phyloP scores from a whole-genome alignment of 1,284 basidiomycete genomes.

The Papiliotrema flavescens region DNA sequence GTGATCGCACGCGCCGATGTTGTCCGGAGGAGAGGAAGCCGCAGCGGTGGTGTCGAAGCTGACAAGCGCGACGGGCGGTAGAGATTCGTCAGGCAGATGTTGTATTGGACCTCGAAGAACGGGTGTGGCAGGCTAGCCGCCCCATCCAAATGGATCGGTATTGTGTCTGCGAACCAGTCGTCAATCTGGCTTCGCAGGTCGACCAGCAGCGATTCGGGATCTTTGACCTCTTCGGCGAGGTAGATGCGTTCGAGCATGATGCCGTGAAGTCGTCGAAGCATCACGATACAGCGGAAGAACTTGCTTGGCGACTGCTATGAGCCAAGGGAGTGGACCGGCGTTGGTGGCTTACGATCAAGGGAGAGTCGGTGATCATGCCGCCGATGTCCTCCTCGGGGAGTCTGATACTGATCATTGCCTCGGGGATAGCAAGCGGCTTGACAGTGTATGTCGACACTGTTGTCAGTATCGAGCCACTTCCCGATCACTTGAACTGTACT shows the following conservation, averaged over 20 bases:
- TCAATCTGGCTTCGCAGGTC: slow-evolving; percentile 6
- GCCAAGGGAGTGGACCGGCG: not conserved
- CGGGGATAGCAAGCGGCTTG: not conserved
- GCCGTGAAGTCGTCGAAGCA: slow-evolving; percentile 5
- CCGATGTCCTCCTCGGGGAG: not conserved
- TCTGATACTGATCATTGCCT: not conserved
- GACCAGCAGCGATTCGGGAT: slow-evolving; percentile 2
- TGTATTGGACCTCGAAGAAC: not conserved
- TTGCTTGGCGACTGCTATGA: not conserved
- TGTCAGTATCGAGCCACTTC: not conserved
- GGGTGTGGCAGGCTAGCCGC: not conserved
- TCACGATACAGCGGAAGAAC: slow-evolving; percentile 3
- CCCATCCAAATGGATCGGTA: not conserved
- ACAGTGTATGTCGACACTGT: not conserved
- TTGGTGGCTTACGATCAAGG: not conserved
- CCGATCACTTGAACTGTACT: not conserved
- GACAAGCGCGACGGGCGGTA: slow-evolving; percentile 1
- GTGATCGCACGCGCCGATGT: not conserved
- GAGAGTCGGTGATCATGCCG: not conserved
- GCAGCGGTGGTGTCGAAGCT: not conserved
- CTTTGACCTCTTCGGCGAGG: not conserved
- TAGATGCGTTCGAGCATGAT: slow-evolving; percentile 5
- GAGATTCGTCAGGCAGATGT: not conserved
- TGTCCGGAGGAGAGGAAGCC: not conserved
- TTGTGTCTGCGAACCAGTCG: slow-evolving; percentile 1